A percentile compares a stretch with the other conserved stretches of the same genome.
Evolutionary conservation across 225 moss, liverwort and hornwort genomes (phyloP).

Genomic region (Pseudoscleropodium purum): DNA sequence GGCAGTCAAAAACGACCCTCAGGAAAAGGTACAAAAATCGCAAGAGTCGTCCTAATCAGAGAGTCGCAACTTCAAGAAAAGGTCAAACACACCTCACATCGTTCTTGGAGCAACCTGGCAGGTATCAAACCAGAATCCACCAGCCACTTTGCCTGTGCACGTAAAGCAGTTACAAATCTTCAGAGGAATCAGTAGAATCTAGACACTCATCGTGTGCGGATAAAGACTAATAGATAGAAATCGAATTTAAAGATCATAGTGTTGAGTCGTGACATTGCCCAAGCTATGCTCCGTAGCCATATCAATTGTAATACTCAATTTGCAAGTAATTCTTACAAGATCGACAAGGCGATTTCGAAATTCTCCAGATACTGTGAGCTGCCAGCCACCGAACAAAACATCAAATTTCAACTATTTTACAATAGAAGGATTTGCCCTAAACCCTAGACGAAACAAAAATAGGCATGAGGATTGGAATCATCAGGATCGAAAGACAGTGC

Average conservation of each 20-base stretch:
- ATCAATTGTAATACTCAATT: not conserved
- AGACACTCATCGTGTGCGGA: not conserved
- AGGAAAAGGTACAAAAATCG: not conserved
- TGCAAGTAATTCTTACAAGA: slow-evolving; percentile 52
- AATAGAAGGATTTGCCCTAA: not conserved
- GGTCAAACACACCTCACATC: slow-evolving; percentile 75
- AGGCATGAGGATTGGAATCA: not conserved
- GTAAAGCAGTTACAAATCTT: not conserved
- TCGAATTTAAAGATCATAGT: not conserved
- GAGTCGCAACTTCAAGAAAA: not conserved
- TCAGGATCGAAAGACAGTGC: not conserved
- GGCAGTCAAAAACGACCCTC: not conserved
- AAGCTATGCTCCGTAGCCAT: not conserved
- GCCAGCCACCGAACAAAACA: slow-evolving; percentile 18
- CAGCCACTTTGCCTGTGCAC: slow-evolving; percentile 91
- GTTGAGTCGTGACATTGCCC: not conserved
- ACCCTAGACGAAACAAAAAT: not conserved
- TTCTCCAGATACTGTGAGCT: slow-evolving; percentile 86
- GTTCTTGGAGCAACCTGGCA: slow-evolving; percentile 89
- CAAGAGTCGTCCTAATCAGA: not conserved
- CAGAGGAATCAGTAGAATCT: not conserved
- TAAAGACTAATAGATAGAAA: not conserved
- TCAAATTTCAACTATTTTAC: not conserved
- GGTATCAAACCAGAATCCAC: slow-evolving; percentile 87
- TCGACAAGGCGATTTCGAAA: slow-evolving; percentile 79